A percentile compares a stretch with the other conserved stretches of the same genome.
Conservation (phyloP, 2,329 filamentous ascomycete genomes). For the Aspergillus fructus region DNA sequence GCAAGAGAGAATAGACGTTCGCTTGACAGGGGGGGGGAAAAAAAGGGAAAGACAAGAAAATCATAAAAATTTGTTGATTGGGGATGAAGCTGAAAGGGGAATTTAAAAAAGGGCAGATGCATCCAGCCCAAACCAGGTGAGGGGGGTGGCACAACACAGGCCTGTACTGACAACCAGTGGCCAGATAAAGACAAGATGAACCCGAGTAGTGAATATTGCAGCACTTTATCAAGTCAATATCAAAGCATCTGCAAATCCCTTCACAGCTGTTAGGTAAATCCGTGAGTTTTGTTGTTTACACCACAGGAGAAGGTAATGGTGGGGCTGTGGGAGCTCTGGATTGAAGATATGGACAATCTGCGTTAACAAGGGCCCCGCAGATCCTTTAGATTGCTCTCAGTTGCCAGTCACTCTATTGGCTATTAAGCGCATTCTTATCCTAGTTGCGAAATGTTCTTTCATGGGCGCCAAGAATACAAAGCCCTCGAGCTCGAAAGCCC, state of each 20-base stretch:
- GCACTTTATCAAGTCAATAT: neutral
- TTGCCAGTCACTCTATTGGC: neutral
- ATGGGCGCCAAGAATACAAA: neutral
- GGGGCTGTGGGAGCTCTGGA: neutral
- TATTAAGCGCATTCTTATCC: neutral
- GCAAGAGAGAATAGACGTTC: neutral
- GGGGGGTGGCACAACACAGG: neutral
- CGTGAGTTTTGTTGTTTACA: neutral
- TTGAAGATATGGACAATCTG: neutral
- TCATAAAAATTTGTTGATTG: neutral
- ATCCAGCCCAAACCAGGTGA: constrained; percentile 3
- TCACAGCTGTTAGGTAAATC: neutral
- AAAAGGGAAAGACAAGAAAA: neutral
- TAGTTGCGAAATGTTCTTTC: neutral
- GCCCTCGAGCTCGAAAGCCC: neutral
- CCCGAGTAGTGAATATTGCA: neutral
- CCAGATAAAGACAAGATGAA: neutral
- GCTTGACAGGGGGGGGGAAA: neutral
- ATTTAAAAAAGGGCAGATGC: neutral
- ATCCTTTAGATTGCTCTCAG: neutral
- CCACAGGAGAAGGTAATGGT: neutral
- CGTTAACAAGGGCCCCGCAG: neutral
- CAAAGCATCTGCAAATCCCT: neutral
- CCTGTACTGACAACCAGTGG: neutral
- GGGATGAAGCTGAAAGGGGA: neutral